Conservation (phyloP, 768 basidiomycete species). For the Candolleomyces eurysporus region DNA sequence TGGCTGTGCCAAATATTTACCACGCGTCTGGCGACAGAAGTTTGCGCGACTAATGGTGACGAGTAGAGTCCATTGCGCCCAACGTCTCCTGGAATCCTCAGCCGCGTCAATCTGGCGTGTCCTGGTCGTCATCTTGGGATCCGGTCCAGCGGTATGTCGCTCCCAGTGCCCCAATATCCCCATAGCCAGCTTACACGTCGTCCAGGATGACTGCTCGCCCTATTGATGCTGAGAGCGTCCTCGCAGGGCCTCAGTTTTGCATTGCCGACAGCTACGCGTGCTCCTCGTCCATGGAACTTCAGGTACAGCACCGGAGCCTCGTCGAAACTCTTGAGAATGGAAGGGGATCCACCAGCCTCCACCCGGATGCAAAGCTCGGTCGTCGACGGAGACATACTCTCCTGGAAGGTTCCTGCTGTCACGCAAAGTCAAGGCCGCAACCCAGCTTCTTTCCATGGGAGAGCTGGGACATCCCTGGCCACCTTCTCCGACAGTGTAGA, state of each 20-base stretch:
- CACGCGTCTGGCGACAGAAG: background rate
- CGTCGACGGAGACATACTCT: background rate
- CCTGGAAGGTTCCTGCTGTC: background rate
- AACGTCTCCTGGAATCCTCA: background rate
- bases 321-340: background rate
- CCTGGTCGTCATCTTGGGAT: constrained; percentile 4
- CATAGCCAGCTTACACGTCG: background rate
- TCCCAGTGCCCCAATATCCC: background rate
- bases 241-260: constrained; percentile 62
- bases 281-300: constrained; percentile 8
- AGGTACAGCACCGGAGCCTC: background rate
- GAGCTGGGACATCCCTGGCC: background rate
- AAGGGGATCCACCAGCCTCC: background rate
- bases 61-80: background rate
- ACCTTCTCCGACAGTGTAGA: too few species aligned
- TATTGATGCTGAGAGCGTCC: constrained; percentile 86
- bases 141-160: constrained; percentile 3
- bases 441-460: background rate
- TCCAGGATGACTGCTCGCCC: constrained; percentile 69
- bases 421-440: background rate
- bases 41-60: background rate
- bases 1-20: background rate
- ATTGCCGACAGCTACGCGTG: constrained; percentile 28
- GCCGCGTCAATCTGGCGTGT: constrained; percentile 1
- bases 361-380: background rate